phyloP scores from a whole-genome alignment of 768 basidiomycete species.

The Psilocybe tampanensis region DNA sequence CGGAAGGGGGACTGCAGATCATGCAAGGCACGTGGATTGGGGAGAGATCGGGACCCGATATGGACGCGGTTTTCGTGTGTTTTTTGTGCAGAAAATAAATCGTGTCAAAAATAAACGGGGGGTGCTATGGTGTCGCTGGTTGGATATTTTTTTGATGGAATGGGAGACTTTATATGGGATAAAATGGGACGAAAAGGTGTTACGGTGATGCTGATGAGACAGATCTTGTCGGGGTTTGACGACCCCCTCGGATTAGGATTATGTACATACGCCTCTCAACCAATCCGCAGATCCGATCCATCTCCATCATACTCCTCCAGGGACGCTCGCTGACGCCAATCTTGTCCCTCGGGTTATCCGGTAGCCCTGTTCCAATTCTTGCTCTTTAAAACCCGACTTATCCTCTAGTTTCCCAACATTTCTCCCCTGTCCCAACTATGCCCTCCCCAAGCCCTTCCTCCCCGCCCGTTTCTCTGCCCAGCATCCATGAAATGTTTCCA shows the following conservation, averaged over 20 bases:
- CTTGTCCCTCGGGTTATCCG: conserved; percentile 28
- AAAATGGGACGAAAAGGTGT: background rate
- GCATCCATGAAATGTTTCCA: conserved; percentile 59
- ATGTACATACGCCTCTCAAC: background rate
- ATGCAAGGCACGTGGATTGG: conserved; percentile 7
- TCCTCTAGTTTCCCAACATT: background rate
- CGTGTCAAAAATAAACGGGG: background rate
- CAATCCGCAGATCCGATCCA: conserved; percentile 28
- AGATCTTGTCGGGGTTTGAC: conserved; percentile 7
- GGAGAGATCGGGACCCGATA: background rate
- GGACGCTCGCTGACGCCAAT: conserved; percentile 29
- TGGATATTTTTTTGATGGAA: background rate
- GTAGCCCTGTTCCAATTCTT: conserved; percentile 10
- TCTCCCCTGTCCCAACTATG: background rate
- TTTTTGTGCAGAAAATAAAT: too few relatives aligned
- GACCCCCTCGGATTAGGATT: conserved; percentile 7
- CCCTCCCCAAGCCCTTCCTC: background rate
- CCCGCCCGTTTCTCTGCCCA: conserved; percentile 36
- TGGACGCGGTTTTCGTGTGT: background rate
- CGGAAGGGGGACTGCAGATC: conserved; percentile 13
- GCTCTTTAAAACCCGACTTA: conserved; percentile 11
- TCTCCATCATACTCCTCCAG: conserved; percentile 7
- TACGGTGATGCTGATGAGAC: conserved; percentile 5
- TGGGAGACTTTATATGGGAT: background rate
- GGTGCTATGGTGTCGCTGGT: background rate